Evolutionary conservation across 352 stramenopile species (phyloP).

Genomic region (Halophytophthora batemanensis): DNA sequence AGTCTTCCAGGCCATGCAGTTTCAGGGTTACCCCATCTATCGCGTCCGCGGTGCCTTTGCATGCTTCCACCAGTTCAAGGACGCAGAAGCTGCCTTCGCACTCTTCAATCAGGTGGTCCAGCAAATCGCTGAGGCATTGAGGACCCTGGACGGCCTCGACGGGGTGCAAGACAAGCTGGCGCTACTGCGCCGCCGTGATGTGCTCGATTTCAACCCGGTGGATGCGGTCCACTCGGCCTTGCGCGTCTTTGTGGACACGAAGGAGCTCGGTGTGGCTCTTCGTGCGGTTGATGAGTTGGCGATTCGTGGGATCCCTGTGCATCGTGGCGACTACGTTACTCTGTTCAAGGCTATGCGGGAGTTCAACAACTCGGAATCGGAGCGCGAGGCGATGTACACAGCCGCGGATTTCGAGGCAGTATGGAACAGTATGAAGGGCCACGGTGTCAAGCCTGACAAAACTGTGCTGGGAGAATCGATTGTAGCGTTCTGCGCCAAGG

Average conservation of each 20-base stretch:
- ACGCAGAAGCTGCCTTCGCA: constrained; percentile 28
- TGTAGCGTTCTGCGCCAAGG: constrained; percentile 21
- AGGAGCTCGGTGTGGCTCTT: constrained; percentile 27
- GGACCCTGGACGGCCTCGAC: not conserved
- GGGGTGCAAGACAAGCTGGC: constrained; percentile 12
- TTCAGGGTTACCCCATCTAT: constrained; percentile 38
- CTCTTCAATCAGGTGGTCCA: constrained; percentile 34
- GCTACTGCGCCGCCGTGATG: constrained; percentile 9
- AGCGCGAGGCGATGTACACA: constrained; percentile 14
- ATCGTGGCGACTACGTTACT: constrained; percentile 31
- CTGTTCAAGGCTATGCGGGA: constrained; percentile 47
- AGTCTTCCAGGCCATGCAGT: constrained; percentile 41
- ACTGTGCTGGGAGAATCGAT: constrained; percentile 30
- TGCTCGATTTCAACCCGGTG: constrained; percentile 20
- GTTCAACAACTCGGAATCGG: constrained; percentile 6
- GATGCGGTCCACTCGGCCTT: constrained; percentile 19
- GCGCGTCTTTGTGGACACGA: constrained; percentile 29
- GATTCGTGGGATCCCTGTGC: constrained; percentile 23
- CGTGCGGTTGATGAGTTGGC: constrained; percentile 32
- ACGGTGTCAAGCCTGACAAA: constrained; percentile 32
- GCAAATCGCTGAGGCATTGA: constrained; percentile 24
- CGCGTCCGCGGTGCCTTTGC: constrained; percentile 37
- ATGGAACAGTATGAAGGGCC: constrained; percentile 39
- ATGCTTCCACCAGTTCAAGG: constrained; percentile 39
- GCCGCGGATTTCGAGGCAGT: constrained; percentile 38